Conservation (phyloP, 1,139 yeast species). For the Suhomyces taliae region DNA sequence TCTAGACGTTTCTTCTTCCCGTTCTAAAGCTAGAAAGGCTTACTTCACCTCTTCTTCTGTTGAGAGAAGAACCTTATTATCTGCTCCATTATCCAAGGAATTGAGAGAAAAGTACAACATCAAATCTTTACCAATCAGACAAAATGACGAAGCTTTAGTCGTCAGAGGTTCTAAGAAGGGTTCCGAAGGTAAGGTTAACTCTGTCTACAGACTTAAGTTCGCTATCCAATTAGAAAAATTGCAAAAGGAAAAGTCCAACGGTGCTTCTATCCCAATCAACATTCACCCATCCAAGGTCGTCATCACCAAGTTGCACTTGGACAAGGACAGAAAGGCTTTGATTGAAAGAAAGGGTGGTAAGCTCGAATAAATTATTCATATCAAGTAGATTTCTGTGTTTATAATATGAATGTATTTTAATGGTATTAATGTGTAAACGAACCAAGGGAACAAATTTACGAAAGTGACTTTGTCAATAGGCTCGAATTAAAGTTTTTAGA, state of each 20-base stretch:
- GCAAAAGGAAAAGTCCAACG: constrained; percentile 97
- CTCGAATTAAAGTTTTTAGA: too few species aligned
- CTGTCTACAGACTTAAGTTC: constrained; percentile 99
- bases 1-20: constrained; percentile 96
- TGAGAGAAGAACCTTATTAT: constrained; percentile 90
- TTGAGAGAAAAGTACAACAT: constrained; percentile 97
- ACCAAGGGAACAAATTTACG: too few species aligned
- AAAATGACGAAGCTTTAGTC: constrained; percentile 93
- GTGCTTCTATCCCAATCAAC: constrained; percentile 97
- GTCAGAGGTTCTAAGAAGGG: constrained; percentile 99
- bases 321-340: constrained; percentile 98
- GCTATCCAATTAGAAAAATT: constrained; percentile 96
- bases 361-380: constrained; percentile 26
- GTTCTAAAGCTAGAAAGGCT: constrained; percentile 99
- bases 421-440: constrained; percentile 1
- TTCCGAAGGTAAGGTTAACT: constrained; percentile 96
- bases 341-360: constrained; percentile 89
- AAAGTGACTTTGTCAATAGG: too few species aligned
- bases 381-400: constrained; percentile 9
- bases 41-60: constrained; percentile 98
- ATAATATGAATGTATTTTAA: constrained; percentile 24
- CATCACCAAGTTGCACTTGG: constrained; percentile 96
- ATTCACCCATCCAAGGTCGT: constrained; percentile 99
- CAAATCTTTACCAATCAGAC: constrained; percentile 96
- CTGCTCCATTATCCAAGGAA: constrained; percentile 99